Conservation (phyloP, 2,329 filamentous ascomycete genomes). For the Cercospora zeae-maydis region DNA sequence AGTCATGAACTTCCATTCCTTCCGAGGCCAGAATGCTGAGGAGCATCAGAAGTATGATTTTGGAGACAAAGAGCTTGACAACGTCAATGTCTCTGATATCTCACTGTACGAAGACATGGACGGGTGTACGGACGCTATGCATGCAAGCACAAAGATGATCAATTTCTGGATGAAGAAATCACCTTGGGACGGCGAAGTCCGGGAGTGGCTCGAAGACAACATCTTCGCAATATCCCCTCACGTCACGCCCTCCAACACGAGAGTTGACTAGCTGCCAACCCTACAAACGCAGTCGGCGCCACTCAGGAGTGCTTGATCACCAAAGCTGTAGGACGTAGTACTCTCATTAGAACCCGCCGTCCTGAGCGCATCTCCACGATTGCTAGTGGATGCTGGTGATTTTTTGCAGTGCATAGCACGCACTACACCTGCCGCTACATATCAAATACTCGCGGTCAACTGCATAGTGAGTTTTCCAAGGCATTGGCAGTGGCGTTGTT, state of each 20-base stretch:
- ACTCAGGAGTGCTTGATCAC: background rate
- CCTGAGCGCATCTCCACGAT: background rate
- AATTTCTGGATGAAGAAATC: constrained; percentile 9
- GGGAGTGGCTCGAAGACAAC: constrained; percentile 1
- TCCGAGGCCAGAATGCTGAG: constrained; percentile 9
- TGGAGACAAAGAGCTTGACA: background rate
- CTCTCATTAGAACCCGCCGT: background rate
- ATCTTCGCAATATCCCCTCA: constrained; percentile 5
- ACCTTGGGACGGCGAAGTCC: constrained; percentile 5
- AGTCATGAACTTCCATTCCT: constrained; percentile 11
- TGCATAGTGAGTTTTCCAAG: background rate
- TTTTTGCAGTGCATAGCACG: background rate
- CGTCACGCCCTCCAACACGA: background rate
- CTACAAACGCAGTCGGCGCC: background rate
- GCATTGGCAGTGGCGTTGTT: too few relatives aligned
- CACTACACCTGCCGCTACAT: background rate
- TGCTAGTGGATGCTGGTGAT: background rate
- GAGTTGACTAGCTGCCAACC: background rate
- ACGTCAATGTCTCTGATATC: constrained; percentile 7
- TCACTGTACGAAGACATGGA: constrained; percentile 8
- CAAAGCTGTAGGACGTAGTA: background rate
- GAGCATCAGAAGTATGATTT: constrained; percentile 13
- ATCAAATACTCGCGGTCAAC: background rate
- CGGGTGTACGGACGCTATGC: constrained; percentile 10
- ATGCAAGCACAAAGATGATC: constrained; percentile 6